phyloP scores from a whole-genome alignment of 2,329 filamentous ascomycete species.

The Penicillium sp. region DNA sequence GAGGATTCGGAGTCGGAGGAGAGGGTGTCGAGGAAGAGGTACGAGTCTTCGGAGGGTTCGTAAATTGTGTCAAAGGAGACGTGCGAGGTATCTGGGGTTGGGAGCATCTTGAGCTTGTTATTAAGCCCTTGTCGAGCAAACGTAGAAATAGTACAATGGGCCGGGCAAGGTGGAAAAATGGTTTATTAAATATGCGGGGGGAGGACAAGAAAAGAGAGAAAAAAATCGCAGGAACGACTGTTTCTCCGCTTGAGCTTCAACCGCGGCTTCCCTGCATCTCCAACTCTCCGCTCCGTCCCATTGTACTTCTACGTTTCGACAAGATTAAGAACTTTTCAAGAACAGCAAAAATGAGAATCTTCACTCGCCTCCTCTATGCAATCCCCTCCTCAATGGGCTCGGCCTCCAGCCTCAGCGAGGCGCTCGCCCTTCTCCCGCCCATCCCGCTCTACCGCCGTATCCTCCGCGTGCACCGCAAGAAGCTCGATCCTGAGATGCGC shows the following conservation, averaged over 20 bases:
- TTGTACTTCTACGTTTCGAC: neutral
- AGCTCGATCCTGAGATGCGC: conserved; percentile 74
- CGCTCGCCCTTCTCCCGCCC: conserved; percentile 78
- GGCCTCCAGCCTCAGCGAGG: conserved; percentile 48
- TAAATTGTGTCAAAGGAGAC: conserved; percentile 88
- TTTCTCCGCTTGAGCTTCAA: conserved; percentile 16
- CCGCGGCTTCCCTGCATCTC: conserved; percentile 10
- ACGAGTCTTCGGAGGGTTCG: conserved; percentile 95
- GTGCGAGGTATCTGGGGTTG: conserved; percentile 91
- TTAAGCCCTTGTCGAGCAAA: neutral
- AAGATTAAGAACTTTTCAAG: neutral
- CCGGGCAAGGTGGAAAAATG: neutral
- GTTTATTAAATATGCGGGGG: neutral
- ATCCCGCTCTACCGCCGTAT: conserved; percentile 88
- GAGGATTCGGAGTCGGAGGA: conserved; percentile 70
- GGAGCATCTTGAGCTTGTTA: conserved; percentile 63
- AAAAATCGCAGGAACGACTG: neutral
- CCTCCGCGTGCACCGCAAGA: conserved; percentile 81
- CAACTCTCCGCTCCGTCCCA: neutral
- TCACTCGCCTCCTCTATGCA: conserved; percentile 46
- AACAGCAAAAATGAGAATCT: conserved; percentile 38
- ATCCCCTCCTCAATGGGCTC: conserved; percentile 46
- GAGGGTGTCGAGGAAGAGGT: conserved; percentile 88
- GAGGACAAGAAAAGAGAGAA: neutral
- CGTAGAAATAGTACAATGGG: neutral